Conservation (phyloP, 2,329 filamentous ascomycete species). For the Stagonosporopsis cucurbitacearum region DNA sequence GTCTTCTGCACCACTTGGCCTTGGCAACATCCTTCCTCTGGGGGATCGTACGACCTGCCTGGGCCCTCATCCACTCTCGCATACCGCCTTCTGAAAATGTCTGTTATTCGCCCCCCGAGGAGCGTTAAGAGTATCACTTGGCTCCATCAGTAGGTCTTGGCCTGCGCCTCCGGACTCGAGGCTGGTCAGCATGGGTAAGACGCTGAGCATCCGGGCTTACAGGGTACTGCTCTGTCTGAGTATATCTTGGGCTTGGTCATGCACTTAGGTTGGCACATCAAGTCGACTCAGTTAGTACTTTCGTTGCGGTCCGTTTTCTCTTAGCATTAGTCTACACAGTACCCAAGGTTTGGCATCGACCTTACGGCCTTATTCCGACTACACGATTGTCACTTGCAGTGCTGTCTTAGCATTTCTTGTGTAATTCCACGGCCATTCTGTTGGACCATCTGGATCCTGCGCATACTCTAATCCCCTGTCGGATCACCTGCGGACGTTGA, state of each 20-base stretch:
- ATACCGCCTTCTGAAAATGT: constrained; percentile 22
- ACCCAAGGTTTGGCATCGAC: constrained; percentile 8
- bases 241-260: constrained; percentile 24
- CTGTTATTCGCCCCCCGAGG: constrained; percentile 10
- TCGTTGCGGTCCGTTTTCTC: constrained; percentile 20
- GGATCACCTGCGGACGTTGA: constrained; percentile 20
- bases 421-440: constrained; percentile 18
- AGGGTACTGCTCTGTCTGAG: constrained; percentile 4
- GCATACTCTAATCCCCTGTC: constrained; percentile 9
- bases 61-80: constrained; percentile 5
- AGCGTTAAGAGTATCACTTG: constrained; percentile 37
- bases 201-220: constrained; percentile 7
- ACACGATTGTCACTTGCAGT: constrained; percentile 2
- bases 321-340: constrained; percentile 20
- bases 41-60: constrained; percentile 11
- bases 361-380: constrained; percentile 13
- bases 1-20: constrained; percentile 6
- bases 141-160: constrained; percentile 29
- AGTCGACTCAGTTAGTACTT: constrained; percentile 3
- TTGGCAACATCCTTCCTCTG: constrained; percentile 25
- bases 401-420: constrained; percentile 17
- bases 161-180: constrained; percentile 21
- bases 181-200: constrained; percentile 10
- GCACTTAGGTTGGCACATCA: constrained; percentile 11
- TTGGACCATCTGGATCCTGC: constrained; percentile 24